Percentiles rank a stretch among this genome's conserved stretches.
Evolutionary conservation across 2,329 filamentous ascomycete species (phyloP).

Genomic region (Dactylellina parvicollis): DNA sequence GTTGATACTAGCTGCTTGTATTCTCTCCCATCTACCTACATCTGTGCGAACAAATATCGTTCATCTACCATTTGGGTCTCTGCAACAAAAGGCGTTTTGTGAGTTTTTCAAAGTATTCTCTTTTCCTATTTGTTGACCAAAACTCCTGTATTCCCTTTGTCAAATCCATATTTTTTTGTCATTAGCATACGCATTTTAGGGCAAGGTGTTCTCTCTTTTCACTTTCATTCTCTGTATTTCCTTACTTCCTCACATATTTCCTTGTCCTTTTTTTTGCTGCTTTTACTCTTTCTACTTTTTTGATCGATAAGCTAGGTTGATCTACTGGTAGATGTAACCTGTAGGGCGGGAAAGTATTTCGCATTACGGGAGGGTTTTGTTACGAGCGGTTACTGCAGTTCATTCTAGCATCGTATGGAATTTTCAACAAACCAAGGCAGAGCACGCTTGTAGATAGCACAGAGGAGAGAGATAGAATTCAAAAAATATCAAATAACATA

Average conservation of each 20-base stretch:
- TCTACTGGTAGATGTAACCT: constrained; percentile 39
- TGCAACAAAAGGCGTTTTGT: constrained; percentile 21
- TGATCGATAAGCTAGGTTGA: neutral
- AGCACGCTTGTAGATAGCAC: neutral
- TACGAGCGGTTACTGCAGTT: neutral
- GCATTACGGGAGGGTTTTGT: too few species aligned
- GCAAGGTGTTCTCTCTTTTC: constrained; percentile 21
- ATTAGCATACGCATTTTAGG: constrained; percentile 34
- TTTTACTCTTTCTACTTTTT: constrained; percentile 5
- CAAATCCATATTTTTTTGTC: neutral
- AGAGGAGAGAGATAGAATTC: constrained; percentile 9
- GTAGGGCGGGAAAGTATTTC: neutral
- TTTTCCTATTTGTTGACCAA: constrained; percentile 1
- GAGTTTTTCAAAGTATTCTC: constrained; percentile 9
- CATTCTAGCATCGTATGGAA: neutral
- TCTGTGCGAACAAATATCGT: too few species aligned
- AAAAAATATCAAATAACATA: constrained; percentile 3
- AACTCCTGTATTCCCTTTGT: constrained; percentile 37
- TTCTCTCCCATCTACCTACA: too few species aligned
- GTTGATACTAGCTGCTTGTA: too few species aligned
- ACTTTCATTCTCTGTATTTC: neutral
- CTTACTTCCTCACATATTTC: too few species aligned
- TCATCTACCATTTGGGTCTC: neutral
- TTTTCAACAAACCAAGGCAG: neutral
- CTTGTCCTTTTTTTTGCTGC: neutral